Evolutionary conservation across 192 early-diverging fungal genomes (phyloP).

Genomic region (Entomortierella parvispora): DNA sequence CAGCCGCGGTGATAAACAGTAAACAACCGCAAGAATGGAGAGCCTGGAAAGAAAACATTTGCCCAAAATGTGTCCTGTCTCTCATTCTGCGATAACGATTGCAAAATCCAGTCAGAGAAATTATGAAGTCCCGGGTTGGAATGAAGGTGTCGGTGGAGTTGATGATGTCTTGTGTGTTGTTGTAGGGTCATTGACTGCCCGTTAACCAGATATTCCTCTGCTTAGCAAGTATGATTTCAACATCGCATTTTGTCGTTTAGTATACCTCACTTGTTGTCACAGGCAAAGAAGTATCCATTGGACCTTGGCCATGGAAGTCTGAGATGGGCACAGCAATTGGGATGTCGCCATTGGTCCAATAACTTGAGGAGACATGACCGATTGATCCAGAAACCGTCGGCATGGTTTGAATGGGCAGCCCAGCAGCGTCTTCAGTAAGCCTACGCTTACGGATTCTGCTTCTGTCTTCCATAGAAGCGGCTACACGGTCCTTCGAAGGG

Average conservation of each 20-base stretch:
- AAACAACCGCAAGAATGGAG: conserved; percentile 5
- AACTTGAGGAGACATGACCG: too few species aligned
- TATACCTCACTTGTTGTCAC: conserved; percentile 25
- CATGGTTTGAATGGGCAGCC: conserved; percentile 18
- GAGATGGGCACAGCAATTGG: too few species aligned
- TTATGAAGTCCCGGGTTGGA: too few species aligned
- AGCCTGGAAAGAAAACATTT: background rate
- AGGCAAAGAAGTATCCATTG: conserved; percentile 12
- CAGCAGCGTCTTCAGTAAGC: conserved; percentile 50
- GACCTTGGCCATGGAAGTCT: too few species aligned
- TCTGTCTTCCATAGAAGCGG: conserved; percentile 55
- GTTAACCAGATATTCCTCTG: too few species aligned
- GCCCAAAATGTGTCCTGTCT: background rate
- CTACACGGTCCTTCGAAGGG: conserved; percentile 47
- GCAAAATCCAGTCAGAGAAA: too few species aligned
- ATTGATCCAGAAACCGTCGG: conserved; percentile 1
- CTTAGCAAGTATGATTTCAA: too few species aligned
- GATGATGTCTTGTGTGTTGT: too few species aligned
- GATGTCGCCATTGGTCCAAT: too few species aligned
- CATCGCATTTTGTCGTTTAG: too few species aligned
- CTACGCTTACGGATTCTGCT: conserved; percentile 56
- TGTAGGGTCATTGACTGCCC: too few species aligned
- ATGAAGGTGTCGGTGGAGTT: too few species aligned
- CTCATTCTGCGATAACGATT: conserved; percentile 8
- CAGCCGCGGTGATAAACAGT: background rate